Evolutionary conservation across 164 flowering plant genomes (phyloP), one percentile per base, ranked within the genome.

Genomic region (Paratinospora sagittata): DNA sequence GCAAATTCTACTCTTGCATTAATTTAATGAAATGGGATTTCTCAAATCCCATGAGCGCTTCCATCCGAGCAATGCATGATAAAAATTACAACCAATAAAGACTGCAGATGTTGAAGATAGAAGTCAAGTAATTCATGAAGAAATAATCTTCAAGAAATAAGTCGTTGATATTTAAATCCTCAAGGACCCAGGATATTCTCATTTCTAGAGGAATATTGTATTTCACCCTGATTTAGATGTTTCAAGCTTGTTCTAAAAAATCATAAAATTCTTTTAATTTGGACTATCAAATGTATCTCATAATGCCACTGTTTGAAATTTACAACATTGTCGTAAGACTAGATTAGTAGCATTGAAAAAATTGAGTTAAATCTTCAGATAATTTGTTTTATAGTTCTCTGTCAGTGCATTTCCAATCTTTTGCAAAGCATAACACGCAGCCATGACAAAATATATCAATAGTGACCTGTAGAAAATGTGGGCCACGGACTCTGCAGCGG

Each of bases 381-480:
- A 17, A 14, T 17, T n/a, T 19, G 8, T 52, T 30, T 30, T 30
- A 4, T 30, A 30, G 34, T 30, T 30, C 34, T 1, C 3, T 30
- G 4, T 30, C 34, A 52, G n/a, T 6, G 8, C 6, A 19, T 52
- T 52, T 17, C 21, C 21, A 17, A 52, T 52, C 60, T 52, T 3
- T 30, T 30, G 34, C 34, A 14, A 64, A 34, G 41, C 33, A 24
- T 39, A 33, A 33, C 16, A 30, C 33, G 21, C 23, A 64, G 17
- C 21, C 11, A 36, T 33, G 39, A 64, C 6, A 33, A 33, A 36
- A n/a, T 64, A 34, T 64, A 5, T 17, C 39, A 30, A 64, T 17
- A 64, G 76, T 73, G 52, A 94, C 98, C 97, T 88, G 87, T 68
- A 92, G 81, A 84, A 85, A 90, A 83, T 77, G 86, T 27, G 98